phyloP scores from a whole-genome alignment of 306 rosid genomes.

The Cucumis cinereus region DNA sequence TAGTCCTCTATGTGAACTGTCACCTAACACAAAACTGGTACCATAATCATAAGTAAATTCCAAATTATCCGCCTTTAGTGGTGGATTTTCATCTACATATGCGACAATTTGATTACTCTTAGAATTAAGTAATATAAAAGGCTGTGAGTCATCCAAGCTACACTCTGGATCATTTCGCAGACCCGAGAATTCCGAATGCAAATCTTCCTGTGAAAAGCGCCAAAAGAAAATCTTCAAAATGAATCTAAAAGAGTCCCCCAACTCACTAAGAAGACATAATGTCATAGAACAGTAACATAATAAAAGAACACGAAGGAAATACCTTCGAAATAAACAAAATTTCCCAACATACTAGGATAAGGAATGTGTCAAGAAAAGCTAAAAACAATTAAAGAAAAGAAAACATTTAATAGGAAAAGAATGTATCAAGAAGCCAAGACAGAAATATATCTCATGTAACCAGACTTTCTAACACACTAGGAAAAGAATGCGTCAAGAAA shows the following conservation, averaged over 20 bases:
- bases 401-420: neutral
- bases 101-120: conserved; percentile 28
- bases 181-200: conserved; percentile 6
- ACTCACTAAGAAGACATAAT: neutral
- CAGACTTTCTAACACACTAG: neutral
- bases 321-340: neutral
- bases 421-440: neutral
- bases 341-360: neutral
- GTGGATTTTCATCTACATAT: conserved; percentile 40
- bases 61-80: conserved; percentile 26
- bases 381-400: neutral
- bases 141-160: conserved; percentile 20
- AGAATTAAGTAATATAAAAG: conserved; percentile 38
- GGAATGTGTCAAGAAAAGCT: neutral
- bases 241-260: neutral
- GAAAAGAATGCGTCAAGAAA: neutral
- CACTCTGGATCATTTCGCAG: conserved; percentile 16
- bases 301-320: neutral
- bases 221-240: neutral
- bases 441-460: neutral
- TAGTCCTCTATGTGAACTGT: conserved; percentile 57
- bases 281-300: neutral
- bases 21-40: conserved; percentile 65
- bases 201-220: conserved; percentile 34
- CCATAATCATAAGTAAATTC: conserved; percentile 44